Conservation (phyloP, 306 rosid genomes). For the Phaseolus lunatus region DNA sequence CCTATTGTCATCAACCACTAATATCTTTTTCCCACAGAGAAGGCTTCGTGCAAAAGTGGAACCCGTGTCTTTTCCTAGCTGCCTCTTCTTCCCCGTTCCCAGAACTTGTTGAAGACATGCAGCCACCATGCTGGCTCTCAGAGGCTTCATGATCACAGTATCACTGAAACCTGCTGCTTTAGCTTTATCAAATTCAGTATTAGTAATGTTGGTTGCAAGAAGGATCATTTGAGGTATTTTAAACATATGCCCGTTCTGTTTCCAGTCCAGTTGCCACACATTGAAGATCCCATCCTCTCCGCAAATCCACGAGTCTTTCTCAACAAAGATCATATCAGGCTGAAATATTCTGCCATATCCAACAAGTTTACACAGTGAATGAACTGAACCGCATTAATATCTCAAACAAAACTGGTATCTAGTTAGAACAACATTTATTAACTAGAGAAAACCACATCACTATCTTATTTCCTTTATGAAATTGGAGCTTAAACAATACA, state of each 20-base stretch:
- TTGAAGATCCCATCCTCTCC: conserved; percentile 71
- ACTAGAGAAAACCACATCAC: neutral
- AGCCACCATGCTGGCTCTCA: conserved; percentile 96
- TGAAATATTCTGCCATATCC: conserved; percentile 67
- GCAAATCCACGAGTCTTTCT: conserved; percentile 81
- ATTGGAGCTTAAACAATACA: too few relatives aligned
- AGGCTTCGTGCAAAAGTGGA: conserved; percentile 68
- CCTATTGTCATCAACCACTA: conserved; percentile 91
- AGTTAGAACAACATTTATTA: neutral
- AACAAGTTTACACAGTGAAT: conserved; percentile 41
- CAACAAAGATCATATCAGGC: conserved; percentile 85
- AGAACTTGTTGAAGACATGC: conserved; percentile 98
- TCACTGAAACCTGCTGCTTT: conserved; percentile 84
- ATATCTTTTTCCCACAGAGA: conserved; percentile 80
- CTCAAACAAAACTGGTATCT: neutral
- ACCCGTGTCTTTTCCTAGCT: conserved; percentile 67
- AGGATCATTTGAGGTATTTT: conserved; percentile 82
- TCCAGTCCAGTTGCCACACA: conserved; percentile 64
- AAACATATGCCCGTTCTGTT: conserved; percentile 64
- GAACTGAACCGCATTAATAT: conserved; percentile 19
- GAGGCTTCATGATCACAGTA: conserved; percentile 92
- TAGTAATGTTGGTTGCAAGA: conserved; percentile 81
- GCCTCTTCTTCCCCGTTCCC: conserved; percentile 81
- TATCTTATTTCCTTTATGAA: neutral
- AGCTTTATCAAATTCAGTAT: conserved; percentile 71